phyloP scores from a whole-genome alignment of 768 basidiomycete genomes.

The Dacryopinax spathularia region DNA sequence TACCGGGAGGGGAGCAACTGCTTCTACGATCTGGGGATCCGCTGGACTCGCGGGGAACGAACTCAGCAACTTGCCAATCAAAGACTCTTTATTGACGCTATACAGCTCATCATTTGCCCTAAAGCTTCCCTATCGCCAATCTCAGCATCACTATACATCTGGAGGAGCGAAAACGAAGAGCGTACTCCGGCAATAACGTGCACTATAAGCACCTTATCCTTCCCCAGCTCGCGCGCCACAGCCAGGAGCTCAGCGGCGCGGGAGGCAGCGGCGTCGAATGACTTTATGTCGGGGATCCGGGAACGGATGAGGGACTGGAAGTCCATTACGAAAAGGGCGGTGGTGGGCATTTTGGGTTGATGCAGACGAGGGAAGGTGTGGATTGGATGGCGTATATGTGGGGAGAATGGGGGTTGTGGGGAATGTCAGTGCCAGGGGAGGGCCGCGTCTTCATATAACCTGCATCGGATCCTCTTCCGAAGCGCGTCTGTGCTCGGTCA shows the following conservation, averaged over 20 bases:
- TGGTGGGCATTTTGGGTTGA: not conserved
- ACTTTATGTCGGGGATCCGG: not conserved
- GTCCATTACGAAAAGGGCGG: not conserved
- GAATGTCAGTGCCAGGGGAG: too few relatives aligned
- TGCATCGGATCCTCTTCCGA: too few relatives aligned
- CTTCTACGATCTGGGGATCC: not conserved
- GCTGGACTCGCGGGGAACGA: not conserved
- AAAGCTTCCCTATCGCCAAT: not conserved
- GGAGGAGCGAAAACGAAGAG: not conserved
- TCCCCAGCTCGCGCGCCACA: not conserved
- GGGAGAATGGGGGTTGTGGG: too few relatives aligned
- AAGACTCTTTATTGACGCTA: not conserved
- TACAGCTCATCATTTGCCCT: not conserved
- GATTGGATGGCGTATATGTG: too few relatives aligned
- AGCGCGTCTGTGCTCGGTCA: too few relatives aligned
- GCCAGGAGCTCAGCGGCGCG: not conserved
- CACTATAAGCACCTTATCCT: not conserved
- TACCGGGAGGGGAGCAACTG: not conserved
- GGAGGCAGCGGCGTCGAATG: not conserved
- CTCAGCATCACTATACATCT: not conserved
- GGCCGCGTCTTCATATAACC: too few relatives aligned
- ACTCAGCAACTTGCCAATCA: not conserved
- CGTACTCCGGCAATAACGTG: not conserved
- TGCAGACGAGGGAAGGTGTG: not conserved
- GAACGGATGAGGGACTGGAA: not conserved